Evolutionary conservation across 257 asterid species (phyloP).

Genomic region (Rhazya stricta): DNA sequence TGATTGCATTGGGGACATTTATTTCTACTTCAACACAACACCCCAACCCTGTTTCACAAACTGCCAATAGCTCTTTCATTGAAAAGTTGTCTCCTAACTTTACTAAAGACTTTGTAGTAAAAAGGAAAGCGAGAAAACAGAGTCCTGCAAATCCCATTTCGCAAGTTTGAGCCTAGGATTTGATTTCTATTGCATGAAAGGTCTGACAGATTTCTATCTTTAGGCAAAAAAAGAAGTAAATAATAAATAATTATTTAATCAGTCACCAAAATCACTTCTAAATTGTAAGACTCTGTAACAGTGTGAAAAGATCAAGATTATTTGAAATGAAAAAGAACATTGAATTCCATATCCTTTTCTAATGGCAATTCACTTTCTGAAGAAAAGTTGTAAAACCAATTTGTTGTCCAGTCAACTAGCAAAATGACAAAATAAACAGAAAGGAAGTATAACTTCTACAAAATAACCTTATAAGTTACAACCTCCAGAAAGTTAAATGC

Average conservation of each 20-base stretch:
- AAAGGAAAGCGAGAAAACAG: neutral
- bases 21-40: neutral
- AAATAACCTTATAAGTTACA: neutral
- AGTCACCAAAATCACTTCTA: slow-evolving; percentile 4
- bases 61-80: neutral
- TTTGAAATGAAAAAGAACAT: neutral
- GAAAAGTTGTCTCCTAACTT: neutral
- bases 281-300: neutral
- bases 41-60: neutral
- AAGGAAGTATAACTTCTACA: neutral
- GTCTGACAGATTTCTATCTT: neutral
- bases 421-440: neutral
- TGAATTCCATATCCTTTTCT: neutral
- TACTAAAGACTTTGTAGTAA: neutral
- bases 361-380: neutral
- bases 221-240: neutral
- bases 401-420: neutral
- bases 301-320: neutral
- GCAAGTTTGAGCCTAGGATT: neutral
- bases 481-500: neutral
- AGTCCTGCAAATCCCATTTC: neutral
- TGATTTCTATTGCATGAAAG: neutral
- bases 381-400: neutral
- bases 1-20: neutral
- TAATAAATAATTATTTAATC: neutral